These are phyloP conservation scores for Sonneratia alba DNA, from an alignment of 345 rosid genomes.

Conservation along the genomic window DNA sequence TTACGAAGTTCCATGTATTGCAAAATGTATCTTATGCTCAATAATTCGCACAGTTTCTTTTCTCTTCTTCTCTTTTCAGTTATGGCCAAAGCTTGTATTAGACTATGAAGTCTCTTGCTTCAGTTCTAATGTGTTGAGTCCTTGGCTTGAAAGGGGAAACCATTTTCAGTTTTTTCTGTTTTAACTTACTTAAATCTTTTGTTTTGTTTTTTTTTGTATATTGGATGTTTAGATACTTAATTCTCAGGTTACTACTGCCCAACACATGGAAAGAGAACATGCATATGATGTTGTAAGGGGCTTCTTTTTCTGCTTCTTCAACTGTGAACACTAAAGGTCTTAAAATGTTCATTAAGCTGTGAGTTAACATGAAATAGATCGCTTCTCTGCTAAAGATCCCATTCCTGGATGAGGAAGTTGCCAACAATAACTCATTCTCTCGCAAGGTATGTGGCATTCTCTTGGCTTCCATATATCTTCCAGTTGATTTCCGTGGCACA, in stretches of 20 bases:
- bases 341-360: conserved; percentile 5
- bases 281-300: conserved; percentile 68
- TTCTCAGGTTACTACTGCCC: conserved; percentile 65
- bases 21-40: not conserved
- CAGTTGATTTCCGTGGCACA: not conserved
- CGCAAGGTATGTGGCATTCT: conserved; percentile 42
- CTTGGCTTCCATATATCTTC: not conserved
- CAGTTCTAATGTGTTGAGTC: not conserved
- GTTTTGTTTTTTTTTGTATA: conserved; percentile 3
- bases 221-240: conserved; percentile 48
- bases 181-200: not conserved
- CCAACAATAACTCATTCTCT: conserved; percentile 54
- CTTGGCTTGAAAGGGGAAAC: not conserved
- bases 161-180: not conserved
- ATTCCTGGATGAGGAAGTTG: conserved; percentile 61
- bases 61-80: not conserved
- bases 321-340: not conserved
- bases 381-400: conserved; percentile 89
- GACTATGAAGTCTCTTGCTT: not conserved
- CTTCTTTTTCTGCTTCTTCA: conserved; percentile 4
- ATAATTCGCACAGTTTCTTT: not conserved
- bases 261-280: conserved; percentile 73
- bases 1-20: not conserved
- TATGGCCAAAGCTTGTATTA: not conserved
- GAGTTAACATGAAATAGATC: conserved; percentile 23